Conservation (phyloP, 2,329 filamentous ascomycete species). For the Xylaria sp. region DNA sequence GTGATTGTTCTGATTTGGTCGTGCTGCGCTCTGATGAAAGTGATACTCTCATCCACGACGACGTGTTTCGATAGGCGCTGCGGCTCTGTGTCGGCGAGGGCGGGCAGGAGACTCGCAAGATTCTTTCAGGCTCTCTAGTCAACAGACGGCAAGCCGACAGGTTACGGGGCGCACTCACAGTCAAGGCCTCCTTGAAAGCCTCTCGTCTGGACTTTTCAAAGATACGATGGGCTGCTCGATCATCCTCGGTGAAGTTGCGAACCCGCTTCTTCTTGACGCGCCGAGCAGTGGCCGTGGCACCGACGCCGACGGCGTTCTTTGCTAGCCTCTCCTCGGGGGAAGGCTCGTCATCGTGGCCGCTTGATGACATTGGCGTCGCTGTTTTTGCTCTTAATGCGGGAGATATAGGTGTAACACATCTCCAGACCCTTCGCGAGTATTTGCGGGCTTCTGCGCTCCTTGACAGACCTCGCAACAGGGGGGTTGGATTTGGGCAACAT, state of each 20-base stretch:
- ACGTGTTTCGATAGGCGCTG: slow-evolving; percentile 55
- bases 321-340: slow-evolving; percentile 35
- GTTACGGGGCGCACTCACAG: slow-evolving; percentile 44
- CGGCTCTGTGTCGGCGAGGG: slow-evolving; percentile 50
- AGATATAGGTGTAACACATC: slow-evolving; percentile 33
- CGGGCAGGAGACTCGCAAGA: slow-evolving; percentile 52
- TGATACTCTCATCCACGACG: slow-evolving; percentile 53
- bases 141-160: slow-evolving; percentile 19
- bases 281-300: slow-evolving; percentile 17
- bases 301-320: slow-evolving; percentile 27
- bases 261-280: slow-evolving; percentile 51
- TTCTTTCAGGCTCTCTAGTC: slow-evolving; percentile 44
- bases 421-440: slow-evolving; percentile 28
- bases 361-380: slow-evolving; percentile 39
- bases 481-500: slow-evolving; percentile 31
- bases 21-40: slow-evolving; percentile 47
- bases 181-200: slow-evolving; percentile 54
- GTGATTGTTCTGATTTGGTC: slow-evolving; percentile 35
- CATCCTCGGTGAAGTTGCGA: slow-evolving; percentile 55
- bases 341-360: slow-evolving; percentile 41
- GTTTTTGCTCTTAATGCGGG: slow-evolving; percentile 29
- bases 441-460: slow-evolving; percentile 28
- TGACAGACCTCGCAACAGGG: slow-evolving; percentile 27
- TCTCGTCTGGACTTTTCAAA: slow-evolving; percentile 57
- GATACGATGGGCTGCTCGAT: slow-evolving; percentile 55